Base-by-base conservation (phyloP, 2,329 filamentous ascomycete species). In the Verruconis gallopava region DNA sequence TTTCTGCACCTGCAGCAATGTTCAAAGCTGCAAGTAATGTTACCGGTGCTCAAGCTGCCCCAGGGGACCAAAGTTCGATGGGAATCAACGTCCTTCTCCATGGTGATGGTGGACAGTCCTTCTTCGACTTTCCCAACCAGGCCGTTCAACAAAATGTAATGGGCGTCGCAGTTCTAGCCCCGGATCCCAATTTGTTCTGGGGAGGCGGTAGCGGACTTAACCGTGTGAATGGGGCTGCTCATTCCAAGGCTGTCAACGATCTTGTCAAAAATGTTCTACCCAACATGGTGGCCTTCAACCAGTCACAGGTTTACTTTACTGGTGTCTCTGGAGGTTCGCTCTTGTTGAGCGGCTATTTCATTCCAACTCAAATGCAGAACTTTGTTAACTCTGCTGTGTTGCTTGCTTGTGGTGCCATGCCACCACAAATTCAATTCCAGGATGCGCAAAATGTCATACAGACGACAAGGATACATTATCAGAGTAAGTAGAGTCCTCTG, bases 1-100 rank as follows among this genome's bases (percentile, higher is more conserved):
- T 76, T 46, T 68, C 67, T 38, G 72, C 64, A 1, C 72, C 72
- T 2, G 70, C 69, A 25, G 58, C 66, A 44, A 65, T 69, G 42
- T 76, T 77, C 57, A 67, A 69, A 3, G 52, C 64, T 1, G 57
- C 55, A 9, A 68, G 68, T 3, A 65, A 67, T 30, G 66, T 75
- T 1, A 52, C 60, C n/a, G 71, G 70, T 25, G 70, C 59, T 13
- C 50, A 55, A 17, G 56, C 58, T 21, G 55, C 56, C 2, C 53
- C 55, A 22, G 32, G 37, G 11, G 34, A 53, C 2, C 53, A 55
- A 30, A 56, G 58, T 25, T 54, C 56, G 4, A 56, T 71, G 21
- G 71, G 70, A 38, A 60, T 73, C 4, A 76, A 76, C 49, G 67
- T 77, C 12, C 64, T 77, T 25, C 64, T 77, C 3, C 73, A 77